phyloP scores from a whole-genome alignment of 495 filamentous ascomycete species.

The Cercophora sp. region DNA sequence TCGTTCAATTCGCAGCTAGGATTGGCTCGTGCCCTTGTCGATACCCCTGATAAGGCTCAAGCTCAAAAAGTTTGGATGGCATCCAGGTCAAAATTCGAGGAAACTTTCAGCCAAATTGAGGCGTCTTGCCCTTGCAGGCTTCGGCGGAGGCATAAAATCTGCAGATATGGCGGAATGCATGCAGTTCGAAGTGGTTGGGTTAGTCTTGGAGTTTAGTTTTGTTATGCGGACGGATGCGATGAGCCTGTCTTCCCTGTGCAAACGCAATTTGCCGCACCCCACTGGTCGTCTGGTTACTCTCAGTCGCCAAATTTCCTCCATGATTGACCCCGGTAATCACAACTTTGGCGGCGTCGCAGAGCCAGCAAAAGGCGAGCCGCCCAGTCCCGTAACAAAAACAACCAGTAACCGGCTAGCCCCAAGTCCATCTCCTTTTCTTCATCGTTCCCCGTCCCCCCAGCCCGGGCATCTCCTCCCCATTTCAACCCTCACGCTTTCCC shows the following conservation, averaged over 20 bases:
- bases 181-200: no score
- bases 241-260: neutral
- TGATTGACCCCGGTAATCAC: constrained; percentile 5
- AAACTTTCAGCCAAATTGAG: neutral
- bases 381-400: neutral
- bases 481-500: neutral
- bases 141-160: no score
- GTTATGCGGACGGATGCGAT: no score
- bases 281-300: neutral
- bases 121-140: no score
- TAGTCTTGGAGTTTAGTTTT: no score
- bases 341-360: neutral
- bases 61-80: neutral
- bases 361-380: neutral
- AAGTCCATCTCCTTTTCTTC: neutral
- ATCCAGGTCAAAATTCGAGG: neutral
- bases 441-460: no score
- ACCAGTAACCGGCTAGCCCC: neutral
- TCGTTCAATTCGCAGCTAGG: no score
- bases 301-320: constrained; percentile 7
- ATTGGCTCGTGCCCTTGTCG: neutral
- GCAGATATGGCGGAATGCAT: no score
- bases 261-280: constrained; percentile 7
- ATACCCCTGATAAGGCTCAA: constrained; percentile 6
- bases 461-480: neutral